phyloP scores from a whole-genome alignment of 352 stramenopile genomes.

The Pythium dissotocum region DNA sequence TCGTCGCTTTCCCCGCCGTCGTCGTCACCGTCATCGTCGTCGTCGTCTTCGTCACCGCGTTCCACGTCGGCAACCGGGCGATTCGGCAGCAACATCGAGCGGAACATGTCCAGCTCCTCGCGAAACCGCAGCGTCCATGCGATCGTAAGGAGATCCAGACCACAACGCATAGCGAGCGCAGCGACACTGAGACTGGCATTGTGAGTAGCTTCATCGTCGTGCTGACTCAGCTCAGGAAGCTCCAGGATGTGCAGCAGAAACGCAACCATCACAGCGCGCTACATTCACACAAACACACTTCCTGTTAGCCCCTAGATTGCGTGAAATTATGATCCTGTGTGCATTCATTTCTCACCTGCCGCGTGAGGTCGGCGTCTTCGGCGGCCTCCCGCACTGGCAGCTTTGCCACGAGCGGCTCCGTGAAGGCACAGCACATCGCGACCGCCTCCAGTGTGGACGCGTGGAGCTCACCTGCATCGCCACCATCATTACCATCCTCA shows the following conservation, averaged over 20 bases:
- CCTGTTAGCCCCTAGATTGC: too few relatives aligned
- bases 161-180: constrained; percentile 30
- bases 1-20: constrained; percentile 21
- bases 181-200: constrained; percentile 31
- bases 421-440: constrained; percentile 27
- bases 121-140: constrained; percentile 55
- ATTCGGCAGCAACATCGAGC: constrained; percentile 33
- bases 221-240: constrained; percentile 7
- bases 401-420: constrained; percentile 22
- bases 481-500: constrained; percentile 8
- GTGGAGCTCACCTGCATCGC: neutral
- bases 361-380: constrained; percentile 17
- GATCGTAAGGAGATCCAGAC: constrained; percentile 41
- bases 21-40: constrained; percentile 23
- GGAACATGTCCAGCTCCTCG: constrained; percentile 49
- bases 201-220: neutral
- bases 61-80: neutral
- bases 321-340: too few relatives aligned
- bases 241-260: constrained; percentile 24
- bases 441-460: constrained; percentile 16
- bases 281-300: neutral
- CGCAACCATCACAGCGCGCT: constrained; percentile 31
- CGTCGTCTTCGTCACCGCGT: constrained; percentile 23
- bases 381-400: neutral
- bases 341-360: constrained; percentile 19